These are phyloP conservation scores for Colletotrichum musicola DNA, from an alignment of 2,329 filamentous ascomycete genomes.

Conservation along the genomic window DNA sequence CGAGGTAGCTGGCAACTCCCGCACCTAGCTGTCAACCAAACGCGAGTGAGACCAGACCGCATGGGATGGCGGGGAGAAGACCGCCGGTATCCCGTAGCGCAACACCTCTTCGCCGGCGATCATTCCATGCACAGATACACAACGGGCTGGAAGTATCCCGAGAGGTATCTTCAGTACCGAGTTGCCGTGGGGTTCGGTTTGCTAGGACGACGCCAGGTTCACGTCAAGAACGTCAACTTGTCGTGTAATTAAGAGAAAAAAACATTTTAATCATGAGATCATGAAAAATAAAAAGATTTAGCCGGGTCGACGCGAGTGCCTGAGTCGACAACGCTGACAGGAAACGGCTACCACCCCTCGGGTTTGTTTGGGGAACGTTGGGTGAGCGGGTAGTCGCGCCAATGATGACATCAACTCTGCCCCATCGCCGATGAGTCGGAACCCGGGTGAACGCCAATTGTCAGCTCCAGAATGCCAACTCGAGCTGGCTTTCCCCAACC, in stretches of 20 bases:
- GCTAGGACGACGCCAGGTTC: slow-evolving; percentile 14
- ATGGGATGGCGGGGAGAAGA: slow-evolving; percentile 19
- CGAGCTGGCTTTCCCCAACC: neutral
- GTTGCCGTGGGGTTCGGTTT: slow-evolving; percentile 1
- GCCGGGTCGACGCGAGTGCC: no score
- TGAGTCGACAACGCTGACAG: slow-evolving; percentile 20
- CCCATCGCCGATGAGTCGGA: slow-evolving; percentile 24
- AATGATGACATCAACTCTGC: slow-evolving; percentile 36
- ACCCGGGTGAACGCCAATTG: neutral
- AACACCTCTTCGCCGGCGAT: neutral
- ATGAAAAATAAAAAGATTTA: no score
- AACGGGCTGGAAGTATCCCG: slow-evolving; percentile 14
- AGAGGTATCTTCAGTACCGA: slow-evolving; percentile 19
- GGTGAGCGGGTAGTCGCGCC: slow-evolving; percentile 22
- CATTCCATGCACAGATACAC: neutral
- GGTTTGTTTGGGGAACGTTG: slow-evolving; percentile 6
- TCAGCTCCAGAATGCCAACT: no score
- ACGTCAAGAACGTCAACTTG: neutral
- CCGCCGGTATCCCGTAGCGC: slow-evolving; percentile 7
- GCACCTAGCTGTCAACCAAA: slow-evolving; percentile 2
- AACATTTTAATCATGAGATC: no score
- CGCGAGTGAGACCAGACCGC: neutral
- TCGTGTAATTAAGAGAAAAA: neutral
- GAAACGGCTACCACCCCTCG: neutral
- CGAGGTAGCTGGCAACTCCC: neutral